Evolutionary conservation across 164 flowering plant species (phyloP), one percentile per base, ranked within the genome.

Genomic region (Berberis thunbergii): DNA sequence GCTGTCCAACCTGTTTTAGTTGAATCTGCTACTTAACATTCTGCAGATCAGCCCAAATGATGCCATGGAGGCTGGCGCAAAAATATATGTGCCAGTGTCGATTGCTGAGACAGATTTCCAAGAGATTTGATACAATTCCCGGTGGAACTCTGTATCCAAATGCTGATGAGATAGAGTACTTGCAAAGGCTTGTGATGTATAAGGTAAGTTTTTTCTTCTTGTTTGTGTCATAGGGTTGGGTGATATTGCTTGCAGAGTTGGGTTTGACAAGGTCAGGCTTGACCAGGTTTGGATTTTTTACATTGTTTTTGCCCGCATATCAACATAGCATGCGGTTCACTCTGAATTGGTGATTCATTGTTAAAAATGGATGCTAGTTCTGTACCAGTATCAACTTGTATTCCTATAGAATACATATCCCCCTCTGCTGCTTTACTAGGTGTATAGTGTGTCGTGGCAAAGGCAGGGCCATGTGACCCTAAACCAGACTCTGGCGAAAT

Each of bases 81-180:
- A 83, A 74, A 65, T 90, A 67, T 66, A 71, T 67, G 62, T 85
- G 59, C 96, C 97, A 57, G 92, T 93, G n/a, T 90, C 98, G 1
- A 75, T 86, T 54, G 85, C 85, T 43, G 94, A 93, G 80, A 74
- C 75, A 52, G 82, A 78, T 93, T 56, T 77, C 87, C 10, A 90
- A 72, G 78, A 86, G 97, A 78, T 90, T 74, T 70, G 88, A 88
- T 70, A 70, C 78, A 50, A 93, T 93, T 66, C 97, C 98, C 54
- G 83, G 84, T 68, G 97, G 91, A 64, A 86, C 96, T 43, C 72
- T 88, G 46, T 72, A 87, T 73, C 98, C 98, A 49, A 93, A 90
- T 78, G 96, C 97, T 26, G 98, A 93, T 75, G 98, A 93, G 81
- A 93, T 90, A 13, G 73, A 69, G n/a, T 93, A 93, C 64, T 60